A percentile compares a stretch with the other conserved stretches of the same genome.
These are phyloP conservation scores for Naganishia randhawae DNA, from an alignment of 768 basidiomycete species.

Conservation along the genomic window DNA sequence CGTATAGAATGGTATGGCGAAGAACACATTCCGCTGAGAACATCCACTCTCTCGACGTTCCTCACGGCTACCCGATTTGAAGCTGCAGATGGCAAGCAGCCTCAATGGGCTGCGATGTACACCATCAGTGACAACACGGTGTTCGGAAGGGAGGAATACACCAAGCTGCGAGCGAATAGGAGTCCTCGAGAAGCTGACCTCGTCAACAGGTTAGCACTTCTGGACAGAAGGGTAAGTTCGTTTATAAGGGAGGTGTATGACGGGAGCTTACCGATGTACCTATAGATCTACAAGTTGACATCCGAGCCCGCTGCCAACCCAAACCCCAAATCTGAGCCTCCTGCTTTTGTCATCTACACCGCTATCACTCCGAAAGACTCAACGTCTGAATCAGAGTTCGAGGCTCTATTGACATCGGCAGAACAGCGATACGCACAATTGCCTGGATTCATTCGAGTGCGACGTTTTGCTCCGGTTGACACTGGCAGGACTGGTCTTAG, in stretches of 20 bases:
- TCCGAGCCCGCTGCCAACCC: slow-evolving; percentile 23
- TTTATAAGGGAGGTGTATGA: background rate
- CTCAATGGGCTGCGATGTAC: slow-evolving; percentile 29
- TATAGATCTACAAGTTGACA: slow-evolving; percentile 31
- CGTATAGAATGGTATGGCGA: slow-evolving; percentile 32
- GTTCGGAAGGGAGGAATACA: slow-evolving; percentile 27
- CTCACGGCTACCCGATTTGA: slow-evolving; percentile 24
- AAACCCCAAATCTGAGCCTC: slow-evolving; percentile 5
- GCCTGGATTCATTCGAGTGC: slow-evolving; percentile 27
- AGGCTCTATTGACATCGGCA: slow-evolving; percentile 15
- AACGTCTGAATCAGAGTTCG: slow-evolving; percentile 9
- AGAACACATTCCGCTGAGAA: slow-evolving; percentile 30
- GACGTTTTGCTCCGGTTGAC: slow-evolving; percentile 22
- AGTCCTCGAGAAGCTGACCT: slow-evolving; percentile 24
- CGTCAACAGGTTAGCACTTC: slow-evolving; percentile 13
- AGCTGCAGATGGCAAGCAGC: slow-evolving; percentile 21
- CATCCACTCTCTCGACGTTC: slow-evolving; percentile 27
- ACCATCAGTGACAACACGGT: slow-evolving; percentile 29
- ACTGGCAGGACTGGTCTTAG: slow-evolving; percentile 16
- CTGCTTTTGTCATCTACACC: slow-evolving; percentile 26
- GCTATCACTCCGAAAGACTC: slow-evolving; percentile 18
- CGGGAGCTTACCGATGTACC: background rate
- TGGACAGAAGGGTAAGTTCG: slow-evolving; percentile 28
- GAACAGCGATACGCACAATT: slow-evolving; percentile 20
- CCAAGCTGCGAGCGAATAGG: slow-evolving; percentile 30